phyloP scores from a whole-genome alignment of 2,329 filamentous ascomycete species.

The Cladosporium sp. region DNA sequence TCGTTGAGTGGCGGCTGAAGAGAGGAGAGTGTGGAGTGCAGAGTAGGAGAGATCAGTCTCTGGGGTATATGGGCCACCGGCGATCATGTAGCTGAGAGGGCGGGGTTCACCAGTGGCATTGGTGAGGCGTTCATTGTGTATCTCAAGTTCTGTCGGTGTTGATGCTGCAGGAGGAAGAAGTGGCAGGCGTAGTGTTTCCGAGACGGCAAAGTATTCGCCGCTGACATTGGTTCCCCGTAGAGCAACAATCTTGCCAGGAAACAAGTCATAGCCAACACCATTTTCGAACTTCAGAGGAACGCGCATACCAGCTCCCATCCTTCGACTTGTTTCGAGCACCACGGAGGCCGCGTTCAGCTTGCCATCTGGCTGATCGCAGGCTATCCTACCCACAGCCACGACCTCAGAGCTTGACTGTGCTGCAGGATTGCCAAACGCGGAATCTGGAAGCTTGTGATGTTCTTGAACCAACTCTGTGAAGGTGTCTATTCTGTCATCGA shows the following conservation, averaged over 20 bases:
- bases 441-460: constrained; percentile 70
- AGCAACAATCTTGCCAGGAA: constrained; percentile 91
- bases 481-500: constrained; percentile 93
- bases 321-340: constrained; percentile 81
- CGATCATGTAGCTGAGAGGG: constrained; percentile 73
- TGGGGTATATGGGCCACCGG: constrained; percentile 84
- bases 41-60: constrained; percentile 92
- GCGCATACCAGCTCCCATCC: constrained; percentile 76
- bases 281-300: constrained; percentile 71
- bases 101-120: constrained; percentile 56
- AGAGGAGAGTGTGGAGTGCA: constrained; percentile 78
- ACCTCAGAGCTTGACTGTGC: constrained; percentile 81
- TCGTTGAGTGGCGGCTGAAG: constrained; percentile 67
- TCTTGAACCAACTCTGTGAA: constrained; percentile 72
- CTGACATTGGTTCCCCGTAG: constrained; percentile 82
- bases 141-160: constrained; percentile 58
- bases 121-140: constrained; percentile 64
- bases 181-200: constrained; percentile 70
- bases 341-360: constrained; percentile 81
- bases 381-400: constrained; percentile 86
- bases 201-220: constrained; percentile 76
- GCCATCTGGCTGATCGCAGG: constrained; percentile 80
- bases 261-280: constrained; percentile 73
- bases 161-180: constrained; percentile 72
- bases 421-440: constrained; percentile 81